phyloP scores from a whole-genome alignment of 1,139 yeast species.

The Sugiyamaella pinicola region DNA sequence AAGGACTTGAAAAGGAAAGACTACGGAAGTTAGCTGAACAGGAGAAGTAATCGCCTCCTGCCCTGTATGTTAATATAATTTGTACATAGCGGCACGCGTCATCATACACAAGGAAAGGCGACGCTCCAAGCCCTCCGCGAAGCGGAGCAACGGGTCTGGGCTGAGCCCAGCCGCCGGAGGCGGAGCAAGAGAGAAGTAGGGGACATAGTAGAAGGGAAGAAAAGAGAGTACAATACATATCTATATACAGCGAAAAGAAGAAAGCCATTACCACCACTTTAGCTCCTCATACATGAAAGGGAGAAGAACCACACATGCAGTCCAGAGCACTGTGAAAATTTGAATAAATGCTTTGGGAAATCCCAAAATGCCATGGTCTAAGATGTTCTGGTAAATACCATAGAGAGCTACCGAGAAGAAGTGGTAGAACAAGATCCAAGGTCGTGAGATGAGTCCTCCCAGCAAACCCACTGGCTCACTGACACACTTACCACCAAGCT shows the following conservation, averaged over 20 bases:
- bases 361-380: conserved; percentile 63
- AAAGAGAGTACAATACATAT: no score
- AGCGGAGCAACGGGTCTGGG: no score
- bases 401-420: conserved; percentile 90
- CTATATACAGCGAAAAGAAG: conserved; percentile 1
- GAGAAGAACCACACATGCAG: conserved; percentile 72
- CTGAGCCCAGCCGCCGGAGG: no score
- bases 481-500: conserved; percentile 79
- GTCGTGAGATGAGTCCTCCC: conserved; percentile 78
- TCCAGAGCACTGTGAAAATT: conserved; percentile 64
- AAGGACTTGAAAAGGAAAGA: conserved; percentile 33
- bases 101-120: no score
- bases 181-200: no score
- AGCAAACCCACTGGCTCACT: conserved; percentile 80
- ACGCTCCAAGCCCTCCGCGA: background rate
- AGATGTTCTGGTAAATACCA: conserved; percentile 70
- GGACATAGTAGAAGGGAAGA: background rate
- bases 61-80: conserved; percentile 3
- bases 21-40: conserved; percentile 37
- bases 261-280: conserved; percentile 28
- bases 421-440: conserved; percentile 73
- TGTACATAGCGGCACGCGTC: conserved; percentile 11
- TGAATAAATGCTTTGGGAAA: conserved; percentile 74
- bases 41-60: conserved; percentile 29
- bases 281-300: conserved; percentile 36